These are phyloP conservation scores for Heterobasidion parviporum DNA, from an alignment of 1,284 basidiomycete genomes.

Conservation along the genomic window DNA sequence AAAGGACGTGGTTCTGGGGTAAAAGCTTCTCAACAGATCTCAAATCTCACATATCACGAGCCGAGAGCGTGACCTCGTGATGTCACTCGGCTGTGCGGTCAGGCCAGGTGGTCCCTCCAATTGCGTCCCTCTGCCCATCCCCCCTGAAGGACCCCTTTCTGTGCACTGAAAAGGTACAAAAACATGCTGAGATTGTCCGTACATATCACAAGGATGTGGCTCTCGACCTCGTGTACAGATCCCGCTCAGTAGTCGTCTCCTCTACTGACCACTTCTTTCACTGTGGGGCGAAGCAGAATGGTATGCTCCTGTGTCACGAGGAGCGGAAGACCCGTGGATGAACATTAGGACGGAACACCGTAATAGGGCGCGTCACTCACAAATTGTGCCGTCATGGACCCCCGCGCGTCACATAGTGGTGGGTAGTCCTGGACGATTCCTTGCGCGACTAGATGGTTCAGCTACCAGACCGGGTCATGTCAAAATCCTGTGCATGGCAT, in stretches of 20 bases:
- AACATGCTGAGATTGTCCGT: not conserved
- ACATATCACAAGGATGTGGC: not conserved
- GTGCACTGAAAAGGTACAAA: not conserved
- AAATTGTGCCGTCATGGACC: constrained; percentile 92
- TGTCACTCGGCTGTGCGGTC: not conserved
- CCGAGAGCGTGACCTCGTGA: not conserved
- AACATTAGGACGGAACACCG: not conserved
- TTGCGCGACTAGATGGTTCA: constrained; percentile 85
- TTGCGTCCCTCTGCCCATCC: not conserved
- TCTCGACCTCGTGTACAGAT: not conserved
- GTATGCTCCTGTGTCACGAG: constrained; percentile 71
- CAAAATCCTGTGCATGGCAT: not conserved
- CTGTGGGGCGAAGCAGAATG: constrained; percentile 75
- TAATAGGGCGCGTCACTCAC: constrained; percentile 35
- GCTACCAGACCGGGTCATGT: constrained; percentile 32
- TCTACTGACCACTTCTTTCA: constrained; percentile 92
- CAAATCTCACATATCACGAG: no score
- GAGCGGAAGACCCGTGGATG: not conserved
- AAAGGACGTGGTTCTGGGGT: no score
- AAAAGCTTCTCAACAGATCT: no score
- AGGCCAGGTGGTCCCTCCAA: not conserved
- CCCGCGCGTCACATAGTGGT: constrained; percentile 73
- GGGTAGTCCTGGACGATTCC: constrained; percentile 92
- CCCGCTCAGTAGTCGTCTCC: constrained; percentile 79
- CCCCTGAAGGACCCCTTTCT: not conserved